Evolutionary conservation across 768 basidiomycete species (phyloP).

Genomic region (Mycena metata): DNA sequence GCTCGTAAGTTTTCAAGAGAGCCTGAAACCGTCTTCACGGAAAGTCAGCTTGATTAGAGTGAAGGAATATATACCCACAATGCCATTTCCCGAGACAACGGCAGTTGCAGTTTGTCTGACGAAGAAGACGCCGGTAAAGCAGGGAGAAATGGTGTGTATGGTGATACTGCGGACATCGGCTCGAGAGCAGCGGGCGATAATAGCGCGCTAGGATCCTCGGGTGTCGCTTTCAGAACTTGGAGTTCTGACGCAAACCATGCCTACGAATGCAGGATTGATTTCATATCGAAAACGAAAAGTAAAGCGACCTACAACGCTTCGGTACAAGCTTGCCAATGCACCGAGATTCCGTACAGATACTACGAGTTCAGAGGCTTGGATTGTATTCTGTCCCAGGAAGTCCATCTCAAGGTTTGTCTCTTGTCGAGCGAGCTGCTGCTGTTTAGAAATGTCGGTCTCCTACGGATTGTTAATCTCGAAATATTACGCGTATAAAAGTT

Average conservation of each 20-base stretch:
- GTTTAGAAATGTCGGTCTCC: slow-evolving; percentile 57
- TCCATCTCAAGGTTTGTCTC: slow-evolving; percentile 86
- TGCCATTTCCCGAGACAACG: slow-evolving; percentile 90
- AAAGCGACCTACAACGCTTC: slow-evolving; percentile 78
- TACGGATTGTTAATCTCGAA: slow-evolving; percentile 39
- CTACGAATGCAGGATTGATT: slow-evolving; percentile 53
- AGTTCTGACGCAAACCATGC: slow-evolving; percentile 89
- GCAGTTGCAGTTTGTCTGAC: slow-evolving; percentile 71
- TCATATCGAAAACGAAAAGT: background rate
- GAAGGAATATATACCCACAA: slow-evolving; percentile 66
- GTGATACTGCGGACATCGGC: slow-evolving; percentile 61
- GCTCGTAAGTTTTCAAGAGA: slow-evolving; percentile 89
- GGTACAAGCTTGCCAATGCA: slow-evolving; percentile 83
- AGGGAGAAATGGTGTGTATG: slow-evolving; percentile 64
- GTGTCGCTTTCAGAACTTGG: slow-evolving; percentile 70
- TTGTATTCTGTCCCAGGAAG: slow-evolving; percentile 65
- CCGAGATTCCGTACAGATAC: slow-evolving; percentile 78
- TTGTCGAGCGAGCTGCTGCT: slow-evolving; percentile 73
- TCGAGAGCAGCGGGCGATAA: slow-evolving; percentile 67
- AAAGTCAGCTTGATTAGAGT: slow-evolving; percentile 22
- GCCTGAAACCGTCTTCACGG: slow-evolving; percentile 87
- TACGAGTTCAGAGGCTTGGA: slow-evolving; percentile 78
- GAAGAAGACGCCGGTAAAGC: slow-evolving; percentile 52
- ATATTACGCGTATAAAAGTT: slow-evolving; percentile 13
- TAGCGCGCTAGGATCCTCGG: slow-evolving; percentile 61